A percentile compares a stretch with the other conserved stretches of the same genome.
phyloP scores from a whole-genome alignment of 192 early-diverging fungal species.

The Polychytrium aggregatum region DNA sequence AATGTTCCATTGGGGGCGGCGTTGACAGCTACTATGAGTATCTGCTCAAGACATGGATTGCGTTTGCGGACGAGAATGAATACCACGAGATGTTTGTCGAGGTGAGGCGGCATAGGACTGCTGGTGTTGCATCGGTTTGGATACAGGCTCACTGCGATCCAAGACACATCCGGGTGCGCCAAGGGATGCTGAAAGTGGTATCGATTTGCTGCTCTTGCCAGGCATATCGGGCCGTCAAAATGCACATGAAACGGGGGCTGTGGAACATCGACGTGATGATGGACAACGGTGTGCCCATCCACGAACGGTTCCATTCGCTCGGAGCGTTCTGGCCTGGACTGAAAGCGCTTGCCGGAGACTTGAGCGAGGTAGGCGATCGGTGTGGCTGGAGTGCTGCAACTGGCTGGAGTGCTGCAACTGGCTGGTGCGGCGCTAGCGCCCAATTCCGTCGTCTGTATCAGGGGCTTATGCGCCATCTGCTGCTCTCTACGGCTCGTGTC shows the following conservation, averaged over 20 bases:
- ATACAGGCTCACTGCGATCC: too few species aligned
- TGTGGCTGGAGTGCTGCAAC: too few species aligned
- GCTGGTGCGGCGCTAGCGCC: too few species aligned
- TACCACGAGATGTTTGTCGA: conserved; percentile 40
- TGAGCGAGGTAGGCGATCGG: too few species aligned
- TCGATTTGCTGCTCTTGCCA: background rate
- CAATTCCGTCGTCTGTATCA: too few species aligned
- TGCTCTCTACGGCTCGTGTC: too few species aligned
- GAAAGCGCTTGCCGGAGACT: conserved; percentile 17
- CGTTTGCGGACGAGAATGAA: conserved; percentile 14
- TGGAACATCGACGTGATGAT: conserved; percentile 18
- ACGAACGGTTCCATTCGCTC: conserved; percentile 4
- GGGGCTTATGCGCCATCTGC: too few species aligned
- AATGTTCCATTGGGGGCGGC: conserved; percentile 14
- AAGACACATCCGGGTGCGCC: too few species aligned
- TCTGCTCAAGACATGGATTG: conserved; percentile 13
- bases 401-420: too few species aligned
- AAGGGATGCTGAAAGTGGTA: too few species aligned
- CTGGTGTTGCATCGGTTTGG: too few species aligned
- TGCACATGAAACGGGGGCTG: conserved; percentile 10
- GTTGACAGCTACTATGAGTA: conserved; percentile 26
- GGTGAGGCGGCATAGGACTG: background rate
- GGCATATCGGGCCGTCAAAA: conserved; percentile 14
- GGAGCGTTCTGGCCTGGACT: conserved; percentile 19
- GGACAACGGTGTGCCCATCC: conserved; percentile 1